Conservation (phyloP, 2,329 filamentous ascomycete species). For the Penicillium sp. region DNA sequence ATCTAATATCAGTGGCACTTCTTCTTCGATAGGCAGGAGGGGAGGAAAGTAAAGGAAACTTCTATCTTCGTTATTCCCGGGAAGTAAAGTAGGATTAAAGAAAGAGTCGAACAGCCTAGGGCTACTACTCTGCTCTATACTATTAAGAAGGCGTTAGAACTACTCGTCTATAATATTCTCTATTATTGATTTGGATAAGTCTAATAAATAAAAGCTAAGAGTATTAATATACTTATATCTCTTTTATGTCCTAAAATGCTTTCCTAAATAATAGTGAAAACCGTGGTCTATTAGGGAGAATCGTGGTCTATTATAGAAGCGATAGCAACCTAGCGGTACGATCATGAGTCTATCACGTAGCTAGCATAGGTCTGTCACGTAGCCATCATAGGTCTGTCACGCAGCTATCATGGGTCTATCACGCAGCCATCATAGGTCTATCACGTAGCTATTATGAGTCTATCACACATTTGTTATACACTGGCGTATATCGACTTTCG, state of each 20-base stretch:
- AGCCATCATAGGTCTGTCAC: too few species aligned
- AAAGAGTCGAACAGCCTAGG: background rate
- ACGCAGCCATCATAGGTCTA: background rate
- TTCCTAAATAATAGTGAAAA: background rate
- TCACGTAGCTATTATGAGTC: background rate
- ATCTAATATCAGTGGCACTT: background rate
- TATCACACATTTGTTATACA: background rate
- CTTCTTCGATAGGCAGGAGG: background rate
- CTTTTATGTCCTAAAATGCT: background rate
- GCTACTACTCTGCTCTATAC: background rate
- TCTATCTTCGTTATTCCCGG: background rate
- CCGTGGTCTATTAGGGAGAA: background rate
- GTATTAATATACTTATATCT: background rate
- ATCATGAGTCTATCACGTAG: background rate
- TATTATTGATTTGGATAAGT: background rate
- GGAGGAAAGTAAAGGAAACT: background rate
- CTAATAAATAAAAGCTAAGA: background rate
- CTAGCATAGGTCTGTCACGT: too few species aligned
- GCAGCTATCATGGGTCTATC: background rate
- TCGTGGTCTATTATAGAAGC: background rate
- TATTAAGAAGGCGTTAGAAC: background rate
- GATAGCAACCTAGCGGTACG: background rate
- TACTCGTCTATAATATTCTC: background rate
- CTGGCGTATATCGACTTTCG: background rate
- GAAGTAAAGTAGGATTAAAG: background rate